These are phyloP conservation scores for Pseudocercospora cruenta DNA, from an alignment of 2,329 filamentous ascomycete species.

Conservation along the genomic window DNA sequence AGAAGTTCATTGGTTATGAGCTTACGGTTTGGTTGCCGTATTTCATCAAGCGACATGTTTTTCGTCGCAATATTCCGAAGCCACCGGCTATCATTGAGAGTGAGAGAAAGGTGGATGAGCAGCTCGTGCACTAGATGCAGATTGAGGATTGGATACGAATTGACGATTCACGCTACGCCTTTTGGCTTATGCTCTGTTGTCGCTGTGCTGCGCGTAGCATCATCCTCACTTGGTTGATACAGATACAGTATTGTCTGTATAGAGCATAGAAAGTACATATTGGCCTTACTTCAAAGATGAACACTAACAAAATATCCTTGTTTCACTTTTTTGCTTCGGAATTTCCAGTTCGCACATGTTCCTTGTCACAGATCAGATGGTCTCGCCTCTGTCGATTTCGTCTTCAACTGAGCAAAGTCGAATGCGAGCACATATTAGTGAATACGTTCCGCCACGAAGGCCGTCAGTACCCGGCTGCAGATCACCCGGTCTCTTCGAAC, in stretches of 20 bases:
- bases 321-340: neutral
- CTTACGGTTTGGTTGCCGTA: constrained; percentile 45
- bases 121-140: neutral
- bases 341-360: too few relatives aligned
- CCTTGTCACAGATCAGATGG: too few relatives aligned
- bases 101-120: constrained; percentile 17
- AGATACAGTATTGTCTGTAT: neutral
- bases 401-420: neutral
- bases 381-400: neutral
- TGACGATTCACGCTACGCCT: neutral
- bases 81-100: constrained; percentile 46
- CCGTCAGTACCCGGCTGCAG: neutral
- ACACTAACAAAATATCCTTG: neutral
- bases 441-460: neutral
- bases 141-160: neutral
- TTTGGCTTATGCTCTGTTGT: neutral
- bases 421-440: neutral
- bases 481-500: neutral
- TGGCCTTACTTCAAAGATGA: neutral
- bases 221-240: neutral
- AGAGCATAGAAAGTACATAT: neutral
- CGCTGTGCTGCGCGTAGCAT: neutral
- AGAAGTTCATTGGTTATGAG: constrained; percentile 45
- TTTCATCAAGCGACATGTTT: constrained; percentile 47
- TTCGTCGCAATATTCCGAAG: constrained; percentile 43